Conservation (phyloP, 345 rosid genomes). For the Lepidium didymum region DNA sequence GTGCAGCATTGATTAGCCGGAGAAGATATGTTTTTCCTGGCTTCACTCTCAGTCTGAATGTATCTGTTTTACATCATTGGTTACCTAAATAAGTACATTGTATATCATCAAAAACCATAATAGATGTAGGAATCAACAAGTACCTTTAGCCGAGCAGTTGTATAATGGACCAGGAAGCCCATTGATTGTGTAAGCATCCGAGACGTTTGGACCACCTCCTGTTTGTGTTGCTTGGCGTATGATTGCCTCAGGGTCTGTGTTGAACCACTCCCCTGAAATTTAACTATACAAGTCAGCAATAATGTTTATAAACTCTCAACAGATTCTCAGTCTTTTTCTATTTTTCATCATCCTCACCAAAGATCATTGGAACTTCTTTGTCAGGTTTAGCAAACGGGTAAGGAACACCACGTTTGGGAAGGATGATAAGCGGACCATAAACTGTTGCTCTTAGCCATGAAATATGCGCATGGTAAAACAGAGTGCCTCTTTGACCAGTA, state of each 20-base stretch:
- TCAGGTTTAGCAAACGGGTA: constrained; percentile 71
- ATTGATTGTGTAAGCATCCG: constrained; percentile 73
- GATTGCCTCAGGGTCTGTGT: constrained; percentile 61
- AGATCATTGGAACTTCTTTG: constrained; percentile 63
- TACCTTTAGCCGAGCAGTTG: constrained; percentile 73
- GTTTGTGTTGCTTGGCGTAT: constrained; percentile 59
- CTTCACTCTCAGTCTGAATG: constrained; percentile 32
- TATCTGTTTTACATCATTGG: constrained; percentile 23
- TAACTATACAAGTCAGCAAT: not conserved
- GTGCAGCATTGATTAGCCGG: constrained; percentile 35
- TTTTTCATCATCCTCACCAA: constrained; percentile 36
- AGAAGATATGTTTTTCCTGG: constrained; percentile 37
- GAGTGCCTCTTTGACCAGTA: constrained; percentile 70
- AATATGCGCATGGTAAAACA: constrained; percentile 68
- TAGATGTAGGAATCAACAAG: not conserved
- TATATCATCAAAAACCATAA: not conserved
- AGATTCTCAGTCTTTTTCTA: not conserved
- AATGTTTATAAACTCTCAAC: not conserved
- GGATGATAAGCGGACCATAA: constrained; percentile 64
- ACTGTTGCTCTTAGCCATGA: constrained; percentile 74
- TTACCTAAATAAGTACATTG: not conserved
- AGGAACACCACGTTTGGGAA: constrained; percentile 53
- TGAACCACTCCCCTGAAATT: constrained; percentile 72
- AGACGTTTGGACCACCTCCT: constrained; percentile 79
- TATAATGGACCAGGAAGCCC: constrained; percentile 75